A percentile compares a stretch with the other conserved stretches of the same genome.
Evolutionary conservation across 129 eudicot genomes (phyloP).

Genomic region (Glebionis coronaria): DNA sequence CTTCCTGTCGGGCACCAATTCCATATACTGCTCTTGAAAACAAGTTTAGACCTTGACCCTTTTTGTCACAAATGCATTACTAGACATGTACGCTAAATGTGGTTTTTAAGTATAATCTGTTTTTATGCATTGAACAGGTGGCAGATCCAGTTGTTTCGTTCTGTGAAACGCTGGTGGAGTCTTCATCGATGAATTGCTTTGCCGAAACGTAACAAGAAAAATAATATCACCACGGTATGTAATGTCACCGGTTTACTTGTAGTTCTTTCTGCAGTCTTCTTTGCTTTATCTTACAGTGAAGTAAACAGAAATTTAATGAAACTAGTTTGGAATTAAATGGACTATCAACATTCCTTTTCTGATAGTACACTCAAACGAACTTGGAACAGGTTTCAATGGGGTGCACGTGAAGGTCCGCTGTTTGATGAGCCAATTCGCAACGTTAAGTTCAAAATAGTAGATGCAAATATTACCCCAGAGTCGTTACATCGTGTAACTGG

Average conservation of each 20-base stretch:
- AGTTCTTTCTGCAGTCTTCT: background rate
- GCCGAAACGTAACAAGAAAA: conserved; percentile 99
- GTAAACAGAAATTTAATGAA: background rate
- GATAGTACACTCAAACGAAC: background rate
- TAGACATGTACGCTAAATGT: too few relatives aligned
- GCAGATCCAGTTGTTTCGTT: conserved; percentile 99
- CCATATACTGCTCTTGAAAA: too few relatives aligned
- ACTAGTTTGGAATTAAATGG: background rate
- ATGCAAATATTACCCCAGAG: conserved; percentile 94
- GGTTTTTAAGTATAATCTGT: background rate
- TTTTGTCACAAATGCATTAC: too few relatives aligned
- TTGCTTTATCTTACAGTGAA: background rate
- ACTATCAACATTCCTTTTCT: background rate
- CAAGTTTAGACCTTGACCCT: too few relatives aligned
- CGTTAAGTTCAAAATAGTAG: conserved; percentile 94
- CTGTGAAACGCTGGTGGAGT: conserved; percentile 97
- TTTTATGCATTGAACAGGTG: conserved; percentile 47
- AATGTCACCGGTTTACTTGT: background rate
- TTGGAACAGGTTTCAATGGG: conserved; percentile 85
- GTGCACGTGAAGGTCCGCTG: conserved; percentile 99
- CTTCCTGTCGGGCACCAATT: too few relatives aligned
- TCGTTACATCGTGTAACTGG: conserved; percentile 96
- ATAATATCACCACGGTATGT: conserved; percentile 93
- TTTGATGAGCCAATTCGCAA: conserved; percentile 99
- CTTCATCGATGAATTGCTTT: conserved; percentile 97